phyloP scores from a whole-genome alignment of 768 basidiomycete species.

The Termitomyces titanicus region DNA sequence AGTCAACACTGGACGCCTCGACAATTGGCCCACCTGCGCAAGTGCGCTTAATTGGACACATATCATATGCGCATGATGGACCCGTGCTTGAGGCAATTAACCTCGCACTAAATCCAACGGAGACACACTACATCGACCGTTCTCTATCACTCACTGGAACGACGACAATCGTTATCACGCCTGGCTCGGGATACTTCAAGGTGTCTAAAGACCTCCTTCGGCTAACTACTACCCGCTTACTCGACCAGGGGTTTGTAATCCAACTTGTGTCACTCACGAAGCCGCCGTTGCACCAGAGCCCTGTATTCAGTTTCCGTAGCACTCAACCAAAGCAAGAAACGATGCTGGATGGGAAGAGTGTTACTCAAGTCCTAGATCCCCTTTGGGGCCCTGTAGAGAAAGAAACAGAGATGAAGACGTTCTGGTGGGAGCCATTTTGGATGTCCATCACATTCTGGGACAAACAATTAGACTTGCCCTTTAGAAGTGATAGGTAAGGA shows the following conservation, averaged over 20 bases:
- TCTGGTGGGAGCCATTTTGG: slow-evolving; percentile 94
- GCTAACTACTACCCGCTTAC: slow-evolving; percentile 88
- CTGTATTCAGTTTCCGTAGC: slow-evolving; percentile 86
- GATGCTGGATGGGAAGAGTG: slow-evolving; percentile 36
- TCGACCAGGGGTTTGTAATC: slow-evolving; percentile 89
- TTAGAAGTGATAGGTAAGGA: slow-evolving; percentile 68
- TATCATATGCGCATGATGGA: slow-evolving; percentile 90
- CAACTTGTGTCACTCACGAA: slow-evolving; percentile 89
- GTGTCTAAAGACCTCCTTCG: slow-evolving; percentile 89
- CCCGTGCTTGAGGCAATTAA: slow-evolving; percentile 96
- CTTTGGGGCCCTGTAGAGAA: slow-evolving; percentile 68
- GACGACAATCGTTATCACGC: slow-evolving; percentile 82
- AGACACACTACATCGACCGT: slow-evolving; percentile 94
- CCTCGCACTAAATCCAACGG: slow-evolving; percentile 86
- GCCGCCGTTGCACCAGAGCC: slow-evolving; percentile 88
- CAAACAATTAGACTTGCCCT: slow-evolving; percentile 80
- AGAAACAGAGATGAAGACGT: slow-evolving; percentile 47
- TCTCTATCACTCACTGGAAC: slow-evolving; percentile 88
- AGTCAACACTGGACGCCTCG: slow-evolving; percentile 47
- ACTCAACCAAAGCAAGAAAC: slow-evolving; percentile 52
- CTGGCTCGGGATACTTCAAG: slow-evolving; percentile 91
- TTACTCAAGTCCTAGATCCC: slow-evolving; percentile 55
- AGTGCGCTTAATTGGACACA: slow-evolving; percentile 69
- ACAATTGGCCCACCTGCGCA: slow-evolving; percentile 44
- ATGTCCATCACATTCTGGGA: slow-evolving; percentile 83